Percentiles rank a stretch among this genome's conserved stretches.
These are phyloP conservation scores for Diplocarpon mali DNA, from an alignment of 2,329 filamentous ascomycete species.

Conservation along the genomic window DNA sequence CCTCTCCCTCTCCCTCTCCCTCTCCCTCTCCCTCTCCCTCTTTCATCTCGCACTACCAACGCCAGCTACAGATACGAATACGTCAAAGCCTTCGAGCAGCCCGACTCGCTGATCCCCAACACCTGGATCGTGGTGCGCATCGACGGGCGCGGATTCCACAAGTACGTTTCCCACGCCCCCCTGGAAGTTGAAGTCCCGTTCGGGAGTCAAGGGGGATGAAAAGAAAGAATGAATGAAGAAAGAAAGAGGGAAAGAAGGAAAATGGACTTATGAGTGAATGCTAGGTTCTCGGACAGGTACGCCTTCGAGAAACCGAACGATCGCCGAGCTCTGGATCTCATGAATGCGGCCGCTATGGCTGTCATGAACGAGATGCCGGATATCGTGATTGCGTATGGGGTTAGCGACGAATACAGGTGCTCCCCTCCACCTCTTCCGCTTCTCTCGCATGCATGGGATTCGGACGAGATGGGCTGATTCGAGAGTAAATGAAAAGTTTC, in stretches of 20 bases:
- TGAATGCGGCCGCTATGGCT: constrained; percentile 84
- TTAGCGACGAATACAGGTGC: constrained; percentile 87
- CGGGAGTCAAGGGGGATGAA: constrained; percentile 3
- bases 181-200: neutral
- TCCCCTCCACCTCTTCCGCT: neutral
- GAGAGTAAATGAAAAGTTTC: constrained; percentile 45
- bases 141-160: constrained; percentile 90
- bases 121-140: constrained; percentile 94
- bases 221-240: too few relatives aligned
- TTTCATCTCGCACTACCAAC: neutral
- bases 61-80: constrained; percentile 67
- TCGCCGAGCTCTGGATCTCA: constrained; percentile 71
- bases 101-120: constrained; percentile 70
- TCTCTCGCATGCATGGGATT: too few relatives aligned
- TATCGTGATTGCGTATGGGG: constrained; percentile 77
- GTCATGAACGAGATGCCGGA: constrained; percentile 79
- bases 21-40: neutral
- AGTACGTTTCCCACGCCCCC: constrained; percentile 43
- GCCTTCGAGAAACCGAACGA: constrained; percentile 90
- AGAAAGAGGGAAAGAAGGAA: too few relatives aligned
- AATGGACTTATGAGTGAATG: too few relatives aligned
- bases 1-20: too few relatives aligned
- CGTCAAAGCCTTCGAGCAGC: constrained; percentile 78
- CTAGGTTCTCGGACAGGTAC: constrained; percentile 75
- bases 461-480: too few relatives aligned